phyloP scores from a whole-genome alignment of 495 filamentous ascomycete species.

The Neohortaea acidophila region DNA sequence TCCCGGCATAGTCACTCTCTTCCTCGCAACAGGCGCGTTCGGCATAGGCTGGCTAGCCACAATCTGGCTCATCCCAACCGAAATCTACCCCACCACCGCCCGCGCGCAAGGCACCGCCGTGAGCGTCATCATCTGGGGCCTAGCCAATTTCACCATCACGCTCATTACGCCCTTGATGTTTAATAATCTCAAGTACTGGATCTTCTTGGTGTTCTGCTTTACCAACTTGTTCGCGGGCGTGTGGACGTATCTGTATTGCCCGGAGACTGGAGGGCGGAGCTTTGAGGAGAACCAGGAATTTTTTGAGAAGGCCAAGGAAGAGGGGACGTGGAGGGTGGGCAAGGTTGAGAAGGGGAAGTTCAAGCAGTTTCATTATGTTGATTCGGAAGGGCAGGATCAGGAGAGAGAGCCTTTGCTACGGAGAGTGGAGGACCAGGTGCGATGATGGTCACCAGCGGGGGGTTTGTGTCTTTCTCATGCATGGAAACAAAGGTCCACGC shows the following conservation, averaged over 20 bases:
- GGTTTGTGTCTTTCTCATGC: no score
- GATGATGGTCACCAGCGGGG: no score
- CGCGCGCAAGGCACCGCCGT: conserved; percentile 39
- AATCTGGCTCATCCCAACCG: conserved; percentile 43
- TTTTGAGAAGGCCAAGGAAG: conserved; percentile 34
- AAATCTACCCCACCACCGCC: conserved; percentile 41
- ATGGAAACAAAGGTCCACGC: no score
- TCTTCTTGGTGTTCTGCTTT: conserved; percentile 38
- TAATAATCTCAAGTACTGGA: conserved; percentile 39
- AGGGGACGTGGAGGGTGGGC: conserved; percentile 33
- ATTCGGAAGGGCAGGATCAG: conserved; percentile 24
- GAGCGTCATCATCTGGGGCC: conserved; percentile 40
- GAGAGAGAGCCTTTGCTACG: conserved; percentile 30
- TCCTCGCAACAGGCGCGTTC: conserved; percentile 39
- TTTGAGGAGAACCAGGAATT: conserved; percentile 44
- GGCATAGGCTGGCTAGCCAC: conserved; percentile 43
- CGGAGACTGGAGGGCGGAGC: conserved; percentile 37
- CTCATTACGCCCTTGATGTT: conserved; percentile 41
- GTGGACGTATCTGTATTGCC: conserved; percentile 36
- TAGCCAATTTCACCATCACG: conserved; percentile 42
- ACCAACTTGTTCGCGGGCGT: conserved; percentile 39
- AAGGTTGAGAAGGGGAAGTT: conserved; percentile 35
- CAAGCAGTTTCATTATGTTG: conserved; percentile 29
- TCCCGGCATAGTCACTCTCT: conserved; percentile 33
- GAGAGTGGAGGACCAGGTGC: conserved; percentile 25